Evolutionary conservation across 2,329 filamentous ascomycete species (phyloP).

Genomic region (Coleophoma crateriformis): DNA sequence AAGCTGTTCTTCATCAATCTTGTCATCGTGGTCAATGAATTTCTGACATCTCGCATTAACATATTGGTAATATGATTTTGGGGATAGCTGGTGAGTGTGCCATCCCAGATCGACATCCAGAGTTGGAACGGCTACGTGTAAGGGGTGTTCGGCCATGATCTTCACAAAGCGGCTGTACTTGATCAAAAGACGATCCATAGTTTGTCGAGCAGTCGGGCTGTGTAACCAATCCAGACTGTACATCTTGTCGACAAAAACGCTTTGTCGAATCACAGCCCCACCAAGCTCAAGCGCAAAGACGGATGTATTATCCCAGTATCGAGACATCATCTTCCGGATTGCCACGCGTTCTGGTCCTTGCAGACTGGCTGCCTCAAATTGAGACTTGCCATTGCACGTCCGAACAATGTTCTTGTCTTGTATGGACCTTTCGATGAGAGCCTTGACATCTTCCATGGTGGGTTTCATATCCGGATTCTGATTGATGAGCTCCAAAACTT

Average conservation of each 20-base stretch:
- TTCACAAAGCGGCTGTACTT: conserved; percentile 62
- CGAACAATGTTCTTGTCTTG: conserved; percentile 30
- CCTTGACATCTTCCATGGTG: conserved; percentile 45
- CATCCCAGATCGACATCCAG: conserved; percentile 71
- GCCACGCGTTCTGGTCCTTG: conserved; percentile 32
- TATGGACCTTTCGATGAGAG: conserved; percentile 42
- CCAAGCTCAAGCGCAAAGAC: conserved; percentile 60
- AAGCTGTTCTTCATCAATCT: conserved; percentile 64
- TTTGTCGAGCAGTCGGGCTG: conserved; percentile 56
- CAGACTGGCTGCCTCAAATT: conserved; percentile 16
- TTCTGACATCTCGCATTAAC: conserved; percentile 40
- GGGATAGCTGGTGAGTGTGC: conserved; percentile 73
- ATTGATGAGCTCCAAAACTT: conserved; percentile 35
- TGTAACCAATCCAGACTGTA: conserved; percentile 72
- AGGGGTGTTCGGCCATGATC: conserved; percentile 46
- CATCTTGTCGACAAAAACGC: conserved; percentile 69
- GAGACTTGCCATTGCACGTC: conserved; percentile 30
- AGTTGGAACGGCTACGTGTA: conserved; percentile 57
- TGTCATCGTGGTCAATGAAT: conserved; percentile 81
- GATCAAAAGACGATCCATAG: conserved; percentile 56
- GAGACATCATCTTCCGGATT: conserved; percentile 62
- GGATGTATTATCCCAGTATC: conserved; percentile 65
- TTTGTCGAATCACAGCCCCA: conserved; percentile 61
- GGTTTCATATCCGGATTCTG: conserved; percentile 21
- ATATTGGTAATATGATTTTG: conserved; percentile 55